Percentiles rank a stretch among this genome's conserved stretches.
Evolutionary conservation across 140 eudicot genomes (phyloP).

Genomic region (Stevia rebaudiana): DNA sequence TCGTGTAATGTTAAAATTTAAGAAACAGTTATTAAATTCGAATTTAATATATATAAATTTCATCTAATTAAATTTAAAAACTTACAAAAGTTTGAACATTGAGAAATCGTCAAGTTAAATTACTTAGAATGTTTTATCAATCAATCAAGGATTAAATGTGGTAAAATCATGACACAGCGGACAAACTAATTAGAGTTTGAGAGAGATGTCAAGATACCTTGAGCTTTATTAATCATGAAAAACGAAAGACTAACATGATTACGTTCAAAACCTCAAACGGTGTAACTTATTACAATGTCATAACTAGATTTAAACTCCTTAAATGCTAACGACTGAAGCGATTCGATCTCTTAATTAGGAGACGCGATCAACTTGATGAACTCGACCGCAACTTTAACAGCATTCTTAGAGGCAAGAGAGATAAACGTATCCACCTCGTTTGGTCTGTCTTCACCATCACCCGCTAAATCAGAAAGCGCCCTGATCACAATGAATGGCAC

Average conservation of each 20-base stretch:
- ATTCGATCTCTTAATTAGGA: neutral
- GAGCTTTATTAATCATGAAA: neutral
- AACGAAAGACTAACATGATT: too few species aligned
- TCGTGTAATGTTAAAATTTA: too few species aligned
- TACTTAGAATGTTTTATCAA: too few species aligned
- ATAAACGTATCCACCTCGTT: constrained; percentile 26
- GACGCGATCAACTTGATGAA: constrained; percentile 23
- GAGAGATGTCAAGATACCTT: neutral
- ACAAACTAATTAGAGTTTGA: too few species aligned
- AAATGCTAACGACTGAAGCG: neutral
- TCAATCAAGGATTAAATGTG: too few species aligned
- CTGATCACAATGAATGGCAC: constrained; percentile 38
- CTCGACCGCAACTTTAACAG: constrained; percentile 23
- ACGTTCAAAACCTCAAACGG: neutral
- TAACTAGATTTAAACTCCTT: neutral
- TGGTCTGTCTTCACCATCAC: constrained; percentile 28
- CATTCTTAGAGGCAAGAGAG: constrained; percentile 13
- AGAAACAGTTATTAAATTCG: too few species aligned
- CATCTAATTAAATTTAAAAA: too few species aligned
- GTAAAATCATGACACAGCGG: too few species aligned
- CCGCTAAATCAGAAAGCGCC: constrained; percentile 43
- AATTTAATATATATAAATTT: too few species aligned
- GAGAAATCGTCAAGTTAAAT: too few species aligned
- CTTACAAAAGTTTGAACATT: too few species aligned
- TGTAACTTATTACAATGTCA: constrained; percentile 11